Conservation (phyloP, 495 filamentous ascomycete genomes). For the Opeltia flavorubescens region DNA sequence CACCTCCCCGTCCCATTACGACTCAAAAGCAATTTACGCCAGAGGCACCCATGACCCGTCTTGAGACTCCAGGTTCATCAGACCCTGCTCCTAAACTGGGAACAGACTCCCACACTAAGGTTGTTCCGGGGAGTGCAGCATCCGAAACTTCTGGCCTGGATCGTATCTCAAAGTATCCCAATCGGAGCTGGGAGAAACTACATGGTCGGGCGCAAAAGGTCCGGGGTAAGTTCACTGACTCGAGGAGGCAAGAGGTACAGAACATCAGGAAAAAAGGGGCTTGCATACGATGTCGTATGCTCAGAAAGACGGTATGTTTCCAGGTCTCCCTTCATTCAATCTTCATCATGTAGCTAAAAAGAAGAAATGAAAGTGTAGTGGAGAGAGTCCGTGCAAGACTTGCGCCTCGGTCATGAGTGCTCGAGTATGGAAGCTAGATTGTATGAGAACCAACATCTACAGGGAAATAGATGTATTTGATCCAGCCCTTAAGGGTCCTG, state of each 20-base stretch:
- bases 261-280: conserved; percentile 68
- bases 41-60: too few relatives aligned
- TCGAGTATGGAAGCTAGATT: conserved; percentile 66
- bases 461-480: conserved; percentile 62
- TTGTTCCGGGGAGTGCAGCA: too few relatives aligned
- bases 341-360: too few relatives aligned
- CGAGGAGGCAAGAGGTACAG: conserved; percentile 62
- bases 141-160: not conserved
- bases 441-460: conserved; percentile 59
- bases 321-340: not conserved
- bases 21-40: too few relatives aligned
- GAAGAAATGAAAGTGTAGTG: conserved; percentile 39
- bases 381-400: conserved; percentile 66
- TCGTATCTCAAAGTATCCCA: not conserved
- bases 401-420: conserved; percentile 66
- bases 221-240: conserved; percentile 53
- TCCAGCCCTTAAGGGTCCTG: conserved; percentile 25
- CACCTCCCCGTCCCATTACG: too few relatives aligned
- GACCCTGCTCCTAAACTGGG: too few relatives aligned
- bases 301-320: conserved; percentile 54
- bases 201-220: conserved; percentile 30
- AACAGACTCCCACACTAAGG: too few relatives aligned
- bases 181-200: not conserved
- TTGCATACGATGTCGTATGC: conserved; percentile 73
- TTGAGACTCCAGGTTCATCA: too few relatives aligned